phyloP scores from a whole-genome alignment of 768 basidiomycete genomes.

The Collybia sordida region DNA sequence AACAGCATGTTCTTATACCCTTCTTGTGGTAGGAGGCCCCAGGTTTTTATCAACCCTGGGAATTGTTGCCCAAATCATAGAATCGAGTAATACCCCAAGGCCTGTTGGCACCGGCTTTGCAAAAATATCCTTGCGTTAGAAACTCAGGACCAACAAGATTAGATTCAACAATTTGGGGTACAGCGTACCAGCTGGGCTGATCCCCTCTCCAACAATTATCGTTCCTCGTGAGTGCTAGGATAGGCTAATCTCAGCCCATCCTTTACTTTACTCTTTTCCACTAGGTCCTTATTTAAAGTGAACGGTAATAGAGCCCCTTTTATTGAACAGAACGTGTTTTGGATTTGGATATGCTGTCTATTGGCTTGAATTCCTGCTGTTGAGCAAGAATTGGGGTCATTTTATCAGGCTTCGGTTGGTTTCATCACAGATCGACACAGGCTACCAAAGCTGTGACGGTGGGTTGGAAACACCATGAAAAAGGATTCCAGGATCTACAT shows the following conservation, averaged over 20 bases:
- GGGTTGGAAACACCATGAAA: constrained; percentile 39
- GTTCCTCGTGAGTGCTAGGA: constrained; percentile 46
- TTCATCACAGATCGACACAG: constrained; percentile 66
- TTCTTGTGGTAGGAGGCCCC: background rate
- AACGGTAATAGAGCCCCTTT: constrained; percentile 52
- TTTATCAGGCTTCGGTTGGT: constrained; percentile 44
- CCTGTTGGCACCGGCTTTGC: constrained; percentile 23
- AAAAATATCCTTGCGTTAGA: constrained; percentile 24
- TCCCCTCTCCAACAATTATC: constrained; percentile 44
- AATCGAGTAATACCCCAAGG: constrained; percentile 37
- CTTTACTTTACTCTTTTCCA: no score
- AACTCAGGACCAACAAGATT: constrained; percentile 20
- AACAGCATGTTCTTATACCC: background rate
- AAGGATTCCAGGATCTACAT: constrained; percentile 69
- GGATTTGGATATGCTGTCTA: constrained; percentile 33
- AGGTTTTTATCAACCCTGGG: background rate
- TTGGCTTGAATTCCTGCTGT: constrained; percentile 64
- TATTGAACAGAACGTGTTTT: constrained; percentile 60
- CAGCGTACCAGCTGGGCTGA: constrained; percentile 53
- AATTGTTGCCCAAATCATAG: no score
- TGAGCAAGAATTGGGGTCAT: constrained; percentile 36
- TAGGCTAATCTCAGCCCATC: no score
- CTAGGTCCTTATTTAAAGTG: no score
- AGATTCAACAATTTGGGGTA: constrained; percentile 34
- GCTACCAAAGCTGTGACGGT: constrained; percentile 61